Evolutionary conservation across 2,329 filamentous ascomycete genomes (phyloP).

Genomic region (Pestalotiopsis sp.): DNA sequence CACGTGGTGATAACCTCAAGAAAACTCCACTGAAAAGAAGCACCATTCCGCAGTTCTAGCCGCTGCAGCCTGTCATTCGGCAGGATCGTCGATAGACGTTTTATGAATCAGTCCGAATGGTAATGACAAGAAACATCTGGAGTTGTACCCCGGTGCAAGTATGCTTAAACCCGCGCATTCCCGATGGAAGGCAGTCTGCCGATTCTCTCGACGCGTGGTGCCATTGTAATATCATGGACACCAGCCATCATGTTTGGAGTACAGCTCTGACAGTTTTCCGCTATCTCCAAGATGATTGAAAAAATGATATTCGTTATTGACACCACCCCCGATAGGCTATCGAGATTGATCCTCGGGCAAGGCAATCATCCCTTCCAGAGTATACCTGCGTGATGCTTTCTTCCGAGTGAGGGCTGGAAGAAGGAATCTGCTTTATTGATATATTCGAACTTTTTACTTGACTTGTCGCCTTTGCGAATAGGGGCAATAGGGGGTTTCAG

Average conservation of each 20-base stretch:
- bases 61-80: background rate
- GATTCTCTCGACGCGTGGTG: background rate
- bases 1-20: conserved; percentile 4
- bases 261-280: background rate
- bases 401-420: too few relatives aligned
- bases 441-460: too few relatives aligned
- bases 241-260: too few relatives aligned
- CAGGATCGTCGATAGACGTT: background rate
- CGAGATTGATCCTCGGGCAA: background rate
- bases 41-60: background rate
- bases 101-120: background rate
- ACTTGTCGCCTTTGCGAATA: background rate
- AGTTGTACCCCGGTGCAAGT: background rate
- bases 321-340: background rate
- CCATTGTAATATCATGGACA: too few relatives aligned
- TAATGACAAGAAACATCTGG: background rate
- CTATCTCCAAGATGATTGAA: background rate
- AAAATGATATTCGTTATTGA: background rate
- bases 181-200: background rate
- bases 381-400: background rate
- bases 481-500: background rate
- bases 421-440: too few relatives aligned
- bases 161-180: background rate
- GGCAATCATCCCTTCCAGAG: too few relatives aligned
- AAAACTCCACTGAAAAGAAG: background rate